Evolutionary conservation across 768 basidiomycete species (phyloP).

Genomic region (Cyathus striatus): DNA sequence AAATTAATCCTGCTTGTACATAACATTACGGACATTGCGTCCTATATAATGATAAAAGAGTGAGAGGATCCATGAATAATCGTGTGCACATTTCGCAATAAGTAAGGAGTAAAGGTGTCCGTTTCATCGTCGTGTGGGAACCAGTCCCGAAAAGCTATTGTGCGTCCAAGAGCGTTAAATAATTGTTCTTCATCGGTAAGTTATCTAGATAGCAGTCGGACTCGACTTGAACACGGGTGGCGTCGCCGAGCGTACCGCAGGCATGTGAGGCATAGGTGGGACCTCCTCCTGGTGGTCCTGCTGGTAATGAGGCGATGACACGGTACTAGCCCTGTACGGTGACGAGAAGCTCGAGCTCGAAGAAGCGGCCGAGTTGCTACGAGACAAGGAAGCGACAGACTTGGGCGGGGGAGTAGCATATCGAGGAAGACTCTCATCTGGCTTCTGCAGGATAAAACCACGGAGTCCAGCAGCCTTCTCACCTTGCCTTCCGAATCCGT

Average conservation of each 20-base stretch:
- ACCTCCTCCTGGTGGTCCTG: slow-evolving; percentile 2
- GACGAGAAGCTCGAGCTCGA: slow-evolving; percentile 33
- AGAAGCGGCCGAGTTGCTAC: slow-evolving; percentile 21
- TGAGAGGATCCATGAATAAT: no score
- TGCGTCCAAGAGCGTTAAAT: no score
- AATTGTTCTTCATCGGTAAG: no score
- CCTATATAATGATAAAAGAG: no score
- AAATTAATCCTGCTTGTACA: no score
- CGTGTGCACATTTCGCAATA: no score
- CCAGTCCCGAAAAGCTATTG: no score
- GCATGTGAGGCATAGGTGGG: slow-evolving; percentile 4
- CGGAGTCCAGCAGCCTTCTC: slow-evolving; percentile 71
- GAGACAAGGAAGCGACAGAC: slow-evolving; percentile 14
- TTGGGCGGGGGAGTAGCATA: slow-evolving; percentile 35
- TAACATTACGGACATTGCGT: no score
- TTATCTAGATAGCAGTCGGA: slow-evolving; percentile 9
- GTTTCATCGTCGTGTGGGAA: no score
- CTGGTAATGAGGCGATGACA: slow-evolving; percentile 1
- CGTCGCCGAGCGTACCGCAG: slow-evolving; percentile 6
- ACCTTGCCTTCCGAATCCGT: slow-evolving; percentile 78
- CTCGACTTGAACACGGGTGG: slow-evolving; percentile 28
- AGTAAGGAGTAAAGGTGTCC: no score
- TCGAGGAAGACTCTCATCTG: slow-evolving; percentile 51
- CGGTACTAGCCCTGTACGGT: slow-evolving; percentile 20
- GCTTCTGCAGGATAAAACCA: slow-evolving; percentile 58